These are phyloP conservation scores for Acacia pycnantha DNA, from an alignment of 331 rosid genomes.

Conservation along the genomic window DNA sequence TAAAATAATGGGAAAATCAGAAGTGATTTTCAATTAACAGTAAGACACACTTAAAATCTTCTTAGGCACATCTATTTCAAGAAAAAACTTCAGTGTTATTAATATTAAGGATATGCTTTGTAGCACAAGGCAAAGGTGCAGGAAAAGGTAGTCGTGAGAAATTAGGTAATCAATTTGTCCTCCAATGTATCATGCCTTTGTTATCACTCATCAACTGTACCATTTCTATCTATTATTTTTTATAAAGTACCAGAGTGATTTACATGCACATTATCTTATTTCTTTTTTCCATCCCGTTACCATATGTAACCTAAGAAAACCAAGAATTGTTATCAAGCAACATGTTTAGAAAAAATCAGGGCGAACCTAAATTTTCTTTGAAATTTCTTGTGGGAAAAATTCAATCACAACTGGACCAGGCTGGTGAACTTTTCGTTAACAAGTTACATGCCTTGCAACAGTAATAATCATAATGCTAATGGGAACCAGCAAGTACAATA, in stretches of 20 bases:
- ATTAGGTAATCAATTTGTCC: not conserved
- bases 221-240: not conserved
- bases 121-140: not conserved
- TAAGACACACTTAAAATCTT: conserved; percentile 2
- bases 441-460: not conserved
- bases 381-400: not conserved
- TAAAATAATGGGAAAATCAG: conserved; percentile 16
- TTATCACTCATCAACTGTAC: not conserved
- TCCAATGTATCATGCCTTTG: not conserved
- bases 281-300: not conserved
- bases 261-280: not conserved
- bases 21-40: not conserved
- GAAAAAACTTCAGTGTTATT: conserved; percentile 11
- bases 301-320: not conserved
- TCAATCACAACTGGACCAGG: not conserved
- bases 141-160: not conserved
- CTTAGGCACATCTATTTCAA: conserved; percentile 7
- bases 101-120: not conserved
- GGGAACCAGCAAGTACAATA: not conserved
- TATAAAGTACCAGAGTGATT: not conserved
- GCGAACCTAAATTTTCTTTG: conserved; percentile 5
- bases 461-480: not conserved
- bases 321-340: not conserved
- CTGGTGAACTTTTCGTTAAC: not conserved
- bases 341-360: not conserved